Base-by-base conservation (phyloP, 352 stramenopile genomes). In the Pythium diclinum region DNA sequence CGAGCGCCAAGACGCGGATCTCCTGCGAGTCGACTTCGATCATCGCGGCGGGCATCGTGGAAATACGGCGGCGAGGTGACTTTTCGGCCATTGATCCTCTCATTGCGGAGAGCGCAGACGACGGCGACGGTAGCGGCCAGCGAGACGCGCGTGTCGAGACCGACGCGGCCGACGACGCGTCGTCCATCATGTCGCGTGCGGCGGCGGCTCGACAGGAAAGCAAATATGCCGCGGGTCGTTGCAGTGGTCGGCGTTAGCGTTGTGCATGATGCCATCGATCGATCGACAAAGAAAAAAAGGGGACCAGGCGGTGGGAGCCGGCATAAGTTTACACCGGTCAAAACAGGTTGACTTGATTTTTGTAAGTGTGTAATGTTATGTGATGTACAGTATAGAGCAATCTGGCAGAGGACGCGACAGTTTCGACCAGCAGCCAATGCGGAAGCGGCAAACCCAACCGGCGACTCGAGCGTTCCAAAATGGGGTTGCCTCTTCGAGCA, bases 11-110 rank as follows among this genome's bases (percentile, higher is more conserved):
- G 10, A 83, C 65, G 56, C 79, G 79, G 54, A 88, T 75, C 56
- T 86, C 75, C 23, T 80, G 76, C 44, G 75, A 79, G 68, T 81
- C 75, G 60, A 65, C 61, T 70, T 79, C 70, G 67, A 77, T 78
- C 46, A 52, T 52, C 1, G n/a, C 46, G 19, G 46, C 21, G 40
- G 40, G 40, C 40, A 47, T 47, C 16, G 40, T 47, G 9, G 40
- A 47, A 19, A 47, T 10, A 4, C 46, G 46, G 10, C 46, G 46
- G 19, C 19, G 46, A 6, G 46, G 46, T 13, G n/a, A 52, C 46
- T 52, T 52, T 8, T 52, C 40, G 40, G 23, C 40, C 40, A 47
- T 10, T 13, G 40, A 47, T 13, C 40, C 14, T 16, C 40, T 47
- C 40, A 47, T 52, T 32, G 19, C n/a, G 46, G 6, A 30, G 40